phyloP scores from a whole-genome alignment of 2,329 filamentous ascomycete genomes.

The Arachnopeziza araneosa region DNA sequence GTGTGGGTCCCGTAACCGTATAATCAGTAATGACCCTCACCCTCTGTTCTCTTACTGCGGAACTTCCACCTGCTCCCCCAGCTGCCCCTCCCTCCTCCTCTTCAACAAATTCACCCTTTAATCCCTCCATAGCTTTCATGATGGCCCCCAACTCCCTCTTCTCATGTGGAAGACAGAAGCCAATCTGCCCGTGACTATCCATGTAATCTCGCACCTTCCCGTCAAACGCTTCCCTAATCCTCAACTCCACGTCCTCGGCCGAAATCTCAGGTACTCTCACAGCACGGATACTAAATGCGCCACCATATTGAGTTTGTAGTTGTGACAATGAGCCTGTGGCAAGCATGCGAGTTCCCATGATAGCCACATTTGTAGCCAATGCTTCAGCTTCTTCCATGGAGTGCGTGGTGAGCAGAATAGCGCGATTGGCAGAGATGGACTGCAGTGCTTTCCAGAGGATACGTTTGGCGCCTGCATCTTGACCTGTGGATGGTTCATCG shows the following conservation, averaged over 20 bases:
- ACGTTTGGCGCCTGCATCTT: conserved; percentile 32
- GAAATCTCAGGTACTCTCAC: conserved; percentile 6
- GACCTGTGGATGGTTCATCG: conserved; percentile 31
- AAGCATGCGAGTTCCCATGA: conserved; percentile 31
- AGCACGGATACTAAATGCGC: conserved; percentile 18
- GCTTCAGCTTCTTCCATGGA: conserved; percentile 35
- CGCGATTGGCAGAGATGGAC: conserved; percentile 24
- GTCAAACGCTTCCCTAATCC: conserved; percentile 15
- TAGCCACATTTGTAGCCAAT: conserved; percentile 31
- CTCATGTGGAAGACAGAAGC: conserved; percentile 20
- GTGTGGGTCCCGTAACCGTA: conserved; percentile 23
- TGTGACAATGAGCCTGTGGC: conserved; percentile 23
- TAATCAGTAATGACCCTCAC: conserved; percentile 18
- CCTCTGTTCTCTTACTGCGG: neutral
- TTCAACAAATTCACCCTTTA: conserved; percentile 15
- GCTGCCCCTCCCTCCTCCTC: conserved; percentile 2
- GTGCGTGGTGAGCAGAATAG: conserved; percentile 34
- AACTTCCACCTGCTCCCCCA: conserved; percentile 7
- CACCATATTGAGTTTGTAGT: conserved; percentile 19
- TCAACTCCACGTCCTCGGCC: conserved; percentile 7
- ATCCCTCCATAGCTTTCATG: conserved; percentile 22
- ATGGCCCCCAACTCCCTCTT: conserved; percentile 18
- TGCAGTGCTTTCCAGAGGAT: conserved; percentile 32
- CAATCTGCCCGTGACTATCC: conserved; percentile 18
- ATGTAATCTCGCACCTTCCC: conserved; percentile 14